These are phyloP conservation scores for Cymodocea nodosa DNA, from an alignment of 116 monocot species.

Conservation along the genomic window DNA sequence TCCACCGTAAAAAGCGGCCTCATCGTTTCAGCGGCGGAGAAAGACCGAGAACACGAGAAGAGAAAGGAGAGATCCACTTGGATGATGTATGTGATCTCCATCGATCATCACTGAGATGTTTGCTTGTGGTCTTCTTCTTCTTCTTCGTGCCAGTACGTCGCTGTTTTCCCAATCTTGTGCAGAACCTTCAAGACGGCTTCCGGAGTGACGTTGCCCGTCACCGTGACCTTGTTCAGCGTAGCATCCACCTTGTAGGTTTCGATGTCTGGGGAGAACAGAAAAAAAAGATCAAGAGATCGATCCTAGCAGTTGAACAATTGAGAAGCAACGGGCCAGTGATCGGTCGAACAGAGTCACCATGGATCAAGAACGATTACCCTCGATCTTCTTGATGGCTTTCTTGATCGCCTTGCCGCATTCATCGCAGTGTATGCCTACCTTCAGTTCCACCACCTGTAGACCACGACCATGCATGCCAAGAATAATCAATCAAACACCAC, in stretches of 20 bases:
- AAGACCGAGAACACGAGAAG: too few relatives aligned
- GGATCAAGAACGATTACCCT: conserved; percentile 28
- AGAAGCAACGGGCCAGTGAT: too few relatives aligned
- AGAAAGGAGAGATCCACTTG: too few relatives aligned
- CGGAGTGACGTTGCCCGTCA: conserved; percentile 69
- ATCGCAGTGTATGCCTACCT: conserved; percentile 82
- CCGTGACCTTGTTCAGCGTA: conserved; percentile 60
- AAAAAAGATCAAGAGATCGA: background rate
- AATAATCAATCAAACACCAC: background rate
- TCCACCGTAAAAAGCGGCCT: too few relatives aligned
- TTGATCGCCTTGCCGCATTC: conserved; percentile 73
- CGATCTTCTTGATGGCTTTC: conserved; percentile 90
- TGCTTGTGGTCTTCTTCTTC: background rate
- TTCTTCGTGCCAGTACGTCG: conserved; percentile 45
- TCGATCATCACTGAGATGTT: background rate
- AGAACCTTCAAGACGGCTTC: conserved; percentile 57
- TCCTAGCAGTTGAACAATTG: too few relatives aligned
- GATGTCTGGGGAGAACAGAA: conserved; percentile 47
- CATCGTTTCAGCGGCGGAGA: too few relatives aligned
- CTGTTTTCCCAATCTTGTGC: conserved; percentile 72
- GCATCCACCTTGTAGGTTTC: conserved; percentile 67
- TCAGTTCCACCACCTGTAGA: conserved; percentile 58
- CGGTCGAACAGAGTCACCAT: too few relatives aligned
- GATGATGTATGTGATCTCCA: too few relatives aligned
- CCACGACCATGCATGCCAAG: background rate